Evolutionary conservation across 805 yeast species (phyloP).

Genomic region (Huiozyma naganishii): DNA sequence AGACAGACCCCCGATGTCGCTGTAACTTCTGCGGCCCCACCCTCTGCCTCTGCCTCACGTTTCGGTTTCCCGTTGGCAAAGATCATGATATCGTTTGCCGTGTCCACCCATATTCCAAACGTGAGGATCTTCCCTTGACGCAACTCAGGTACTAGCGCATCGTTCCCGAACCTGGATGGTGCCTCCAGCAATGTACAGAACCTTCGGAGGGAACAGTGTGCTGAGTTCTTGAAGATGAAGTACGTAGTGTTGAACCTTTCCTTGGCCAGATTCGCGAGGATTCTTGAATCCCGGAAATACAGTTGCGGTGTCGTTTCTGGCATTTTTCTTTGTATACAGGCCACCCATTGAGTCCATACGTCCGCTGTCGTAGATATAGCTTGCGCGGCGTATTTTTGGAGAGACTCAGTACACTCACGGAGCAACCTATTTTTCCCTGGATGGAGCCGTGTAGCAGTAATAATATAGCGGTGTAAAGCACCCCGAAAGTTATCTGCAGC

Average conservation of each 20-base stretch:
- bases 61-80: constrained; percentile 1
- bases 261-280: neutral
- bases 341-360: neutral
- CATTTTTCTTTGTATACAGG: neutral
- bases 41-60: neutral
- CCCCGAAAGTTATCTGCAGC: too few species aligned
- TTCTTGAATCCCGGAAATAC: too few species aligned
- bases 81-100: constrained; percentile 3
- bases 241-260: neutral
- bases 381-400: too few species aligned
- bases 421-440: too few species aligned
- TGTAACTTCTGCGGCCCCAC: neutral
- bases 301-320: too few species aligned
- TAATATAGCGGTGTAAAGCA: too few species aligned
- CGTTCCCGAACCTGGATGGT: too few species aligned
- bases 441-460: too few species aligned
- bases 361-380: too few species aligned
- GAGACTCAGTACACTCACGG: too few species aligned
- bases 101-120: constrained; percentile 6
- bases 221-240: neutral
- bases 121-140: neutral
- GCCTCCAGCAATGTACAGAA: neutral
- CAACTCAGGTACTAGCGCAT: too few species aligned
- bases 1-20: neutral
- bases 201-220: neutral